These are phyloP conservation scores for Leccinum uliginosum DNA, from an alignment of 768 basidiomycete species.

Conservation along the genomic window DNA sequence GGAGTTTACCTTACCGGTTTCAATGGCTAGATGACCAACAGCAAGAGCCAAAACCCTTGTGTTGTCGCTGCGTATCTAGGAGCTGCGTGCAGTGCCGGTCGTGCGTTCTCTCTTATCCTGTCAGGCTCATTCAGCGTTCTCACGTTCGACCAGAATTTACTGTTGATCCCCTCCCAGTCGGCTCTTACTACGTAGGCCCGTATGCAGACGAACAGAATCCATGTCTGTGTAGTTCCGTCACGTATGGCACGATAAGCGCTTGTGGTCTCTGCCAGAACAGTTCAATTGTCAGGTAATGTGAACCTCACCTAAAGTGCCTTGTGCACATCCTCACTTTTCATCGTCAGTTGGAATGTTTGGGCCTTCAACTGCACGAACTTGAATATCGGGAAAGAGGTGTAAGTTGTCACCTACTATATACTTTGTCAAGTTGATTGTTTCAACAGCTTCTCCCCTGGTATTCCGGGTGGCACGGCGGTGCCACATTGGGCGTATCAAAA, in stretches of 20 bases:
- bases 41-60: constrained; percentile 45
- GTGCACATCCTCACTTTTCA: neutral
- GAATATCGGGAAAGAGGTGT: too few species aligned
- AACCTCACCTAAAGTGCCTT: neutral
- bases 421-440: neutral
- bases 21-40: constrained; percentile 34
- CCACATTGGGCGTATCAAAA: constrained; percentile 64
- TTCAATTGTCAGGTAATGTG: constrained; percentile 33
- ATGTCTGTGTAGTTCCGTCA: constrained; percentile 55
- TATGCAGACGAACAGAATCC: constrained; percentile 22
- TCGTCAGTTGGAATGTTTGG: constrained; percentile 50
- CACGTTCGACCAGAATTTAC: constrained; percentile 30
- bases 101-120: constrained; percentile 29
- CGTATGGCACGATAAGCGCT: constrained; percentile 52
- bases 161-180: constrained; percentile 36
- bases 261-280: constrained; percentile 54
- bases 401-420: neutral
- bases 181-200: constrained; percentile 32
- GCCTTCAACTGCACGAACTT: constrained; percentile 45
- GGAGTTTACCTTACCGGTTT: neutral
- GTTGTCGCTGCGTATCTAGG: constrained; percentile 40
- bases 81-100: constrained; percentile 38
- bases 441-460: constrained; percentile 41
- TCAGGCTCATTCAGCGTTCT: constrained; percentile 5
- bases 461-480: constrained; percentile 47